phyloP scores from a whole-genome alignment of 164 flowering plant genomes.

The Pachysandra terminalis region DNA sequence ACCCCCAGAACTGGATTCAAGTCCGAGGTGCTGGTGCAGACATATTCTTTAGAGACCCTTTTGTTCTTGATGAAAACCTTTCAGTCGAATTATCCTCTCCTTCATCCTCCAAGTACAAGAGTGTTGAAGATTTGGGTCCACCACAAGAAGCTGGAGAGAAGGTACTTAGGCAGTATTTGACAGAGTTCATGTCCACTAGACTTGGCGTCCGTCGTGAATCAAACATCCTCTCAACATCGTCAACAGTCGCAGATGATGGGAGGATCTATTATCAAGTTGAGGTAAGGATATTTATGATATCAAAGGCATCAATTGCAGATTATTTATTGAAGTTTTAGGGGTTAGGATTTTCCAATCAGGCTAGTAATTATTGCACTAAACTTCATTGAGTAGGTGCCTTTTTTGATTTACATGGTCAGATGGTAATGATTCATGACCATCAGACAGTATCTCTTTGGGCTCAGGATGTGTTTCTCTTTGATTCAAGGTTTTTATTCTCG shows the following conservation, averaged over 20 bases:
- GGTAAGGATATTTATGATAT: constrained; percentile 34
- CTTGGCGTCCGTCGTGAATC: constrained; percentile 92
- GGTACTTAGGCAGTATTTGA: constrained; percentile 81
- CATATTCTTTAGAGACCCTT: constrained; percentile 84
- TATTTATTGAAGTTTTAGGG: background rate
- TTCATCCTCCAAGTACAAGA: constrained; percentile 83
- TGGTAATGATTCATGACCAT: too few species aligned
- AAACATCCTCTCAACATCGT: constrained; percentile 67
- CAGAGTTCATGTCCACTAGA: constrained; percentile 98
- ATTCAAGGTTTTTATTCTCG: too few species aligned
- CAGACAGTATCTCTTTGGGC: too few species aligned
- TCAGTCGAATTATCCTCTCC: constrained; percentile 91
- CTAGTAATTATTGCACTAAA: background rate
- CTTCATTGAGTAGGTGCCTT: background rate
- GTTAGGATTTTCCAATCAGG: background rate
- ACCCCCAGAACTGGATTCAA: constrained; percentile 90
- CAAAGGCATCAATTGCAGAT: background rate
- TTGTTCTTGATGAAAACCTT: constrained; percentile 86
- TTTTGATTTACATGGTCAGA: background rate
- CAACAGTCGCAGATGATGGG: constrained; percentile 91
- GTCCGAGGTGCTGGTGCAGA: constrained; percentile 96
- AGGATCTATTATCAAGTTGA: constrained; percentile 80
- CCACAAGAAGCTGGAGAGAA: constrained; percentile 84
- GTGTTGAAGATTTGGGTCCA: constrained; percentile 86
- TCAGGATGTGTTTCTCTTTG: too few species aligned